These are phyloP conservation scores for Asterionellopsis glacialis DNA, from an alignment of 108 stramenopile genomes.

Conservation along the genomic window DNA sequence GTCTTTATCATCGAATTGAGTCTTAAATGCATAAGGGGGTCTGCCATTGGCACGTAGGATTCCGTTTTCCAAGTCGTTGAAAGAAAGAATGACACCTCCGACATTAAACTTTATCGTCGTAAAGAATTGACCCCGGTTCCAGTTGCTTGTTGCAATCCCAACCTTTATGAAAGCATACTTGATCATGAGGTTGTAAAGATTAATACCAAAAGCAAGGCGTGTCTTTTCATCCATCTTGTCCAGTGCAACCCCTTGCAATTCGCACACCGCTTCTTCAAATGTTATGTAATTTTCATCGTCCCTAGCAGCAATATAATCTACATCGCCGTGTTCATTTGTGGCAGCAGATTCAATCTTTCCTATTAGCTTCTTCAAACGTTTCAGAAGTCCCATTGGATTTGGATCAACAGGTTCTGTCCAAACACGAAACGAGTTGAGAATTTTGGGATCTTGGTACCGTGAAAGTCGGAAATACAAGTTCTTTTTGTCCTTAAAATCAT, in stretches of 20 bases:
- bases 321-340: slow-evolving; percentile 21
- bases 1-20: slow-evolving; percentile 6
- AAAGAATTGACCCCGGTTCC: slow-evolving; percentile 30
- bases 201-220: slow-evolving; percentile 48
- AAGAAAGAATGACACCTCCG: slow-evolving; percentile 25
- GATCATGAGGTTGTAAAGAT: slow-evolving; percentile 77
- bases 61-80: slow-evolving; percentile 72
- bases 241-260: slow-evolving; percentile 41
- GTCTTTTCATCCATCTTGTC: slow-evolving; percentile 24
- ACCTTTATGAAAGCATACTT: slow-evolving; percentile 66
- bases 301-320: slow-evolving; percentile 28
- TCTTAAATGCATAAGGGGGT: slow-evolving; percentile 8
- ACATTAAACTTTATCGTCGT: slow-evolving; percentile 27
- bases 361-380: slow-evolving; percentile 19
- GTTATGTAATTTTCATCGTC: slow-evolving; percentile 21
- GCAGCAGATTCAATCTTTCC: slow-evolving; percentile 22
- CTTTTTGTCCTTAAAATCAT: slow-evolving; percentile 28
- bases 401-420: slow-evolving; percentile 30
- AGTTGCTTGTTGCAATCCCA: slow-evolving; percentile 27
- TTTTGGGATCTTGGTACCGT: slow-evolving; percentile 25
- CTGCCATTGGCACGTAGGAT: slow-evolving; percentile 51
- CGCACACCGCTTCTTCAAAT: slow-evolving; percentile 62
- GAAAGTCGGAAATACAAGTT: slow-evolving; percentile 35
- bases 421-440: slow-evolving; percentile 50
- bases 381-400: slow-evolving; percentile 27